Base-by-base conservation (phyloP, 805 yeast species). In the Lipomyces anomalus region DNA sequence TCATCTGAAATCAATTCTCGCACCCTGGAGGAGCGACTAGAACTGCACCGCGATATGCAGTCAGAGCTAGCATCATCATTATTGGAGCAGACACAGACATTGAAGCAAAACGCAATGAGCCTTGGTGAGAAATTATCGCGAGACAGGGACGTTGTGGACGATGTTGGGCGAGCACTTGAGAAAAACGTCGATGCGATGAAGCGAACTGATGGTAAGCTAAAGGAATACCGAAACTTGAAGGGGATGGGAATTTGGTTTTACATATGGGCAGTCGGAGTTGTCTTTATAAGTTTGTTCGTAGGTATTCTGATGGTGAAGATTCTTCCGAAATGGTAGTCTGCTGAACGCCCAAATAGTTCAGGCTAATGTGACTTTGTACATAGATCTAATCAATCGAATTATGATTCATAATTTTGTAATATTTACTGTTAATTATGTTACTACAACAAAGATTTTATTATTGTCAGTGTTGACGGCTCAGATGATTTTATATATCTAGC, bases 31-130 rank as follows among this genome's bases (percentile, higher is more conserved):
- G 43, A 44, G 24, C 33, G 53, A 22, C 39, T 50, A 11, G 50
- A 48, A 4, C 51, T 50, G 18, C 58, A 56, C 37, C 53, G 58
- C n/a, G 38, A 48, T 3, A 50, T 53, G 38, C 83, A 78, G 58
- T 72, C 72, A 30, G 73, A 72, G 32, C 62, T 78, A 13, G 57
- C 78, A 26, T 61, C 60, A 23, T 81, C 78, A 34, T 63, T 78
- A 40, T 58, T 72, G 3, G 70, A 66, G 17, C 68, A 78, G 62
- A 78, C 79, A 0, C 56, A 68, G 5, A 61, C 67, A 5, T 68
- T 78, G 51, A 75, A 73, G 50, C 59, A 62, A 22, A 73, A 77
- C 17, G 81, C 82, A 1, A 51, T 67, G 24, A 55, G 58, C 4
- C 67, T 75, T 68, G 52, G 60, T 57, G 47, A 71, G 58, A 67